Conservation (phyloP, 768 basidiomycete species). For the Pleurotus eryngii region DNA sequence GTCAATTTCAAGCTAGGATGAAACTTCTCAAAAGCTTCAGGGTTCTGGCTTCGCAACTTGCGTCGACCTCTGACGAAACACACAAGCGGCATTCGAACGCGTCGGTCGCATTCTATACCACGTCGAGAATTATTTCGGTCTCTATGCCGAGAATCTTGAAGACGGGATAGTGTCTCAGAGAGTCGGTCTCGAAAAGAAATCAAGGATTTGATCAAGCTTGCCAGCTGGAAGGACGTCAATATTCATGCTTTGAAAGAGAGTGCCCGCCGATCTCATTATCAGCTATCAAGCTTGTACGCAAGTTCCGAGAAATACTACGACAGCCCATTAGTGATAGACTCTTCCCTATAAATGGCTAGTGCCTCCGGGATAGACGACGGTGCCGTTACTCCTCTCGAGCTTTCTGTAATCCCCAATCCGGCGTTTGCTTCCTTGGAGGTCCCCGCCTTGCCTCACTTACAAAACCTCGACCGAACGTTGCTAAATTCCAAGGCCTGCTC, state of each 20-base stretch:
- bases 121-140: constrained; percentile 59
- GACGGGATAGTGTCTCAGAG: constrained; percentile 55
- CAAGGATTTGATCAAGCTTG: constrained; percentile 83
- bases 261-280: constrained; percentile 85
- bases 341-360: constrained; percentile 28
- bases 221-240: constrained; percentile 98
- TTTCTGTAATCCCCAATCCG: neutral
- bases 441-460: constrained; percentile 24
- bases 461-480: constrained; percentile 46
- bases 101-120: constrained; percentile 59
- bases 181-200: constrained; percentile 70
- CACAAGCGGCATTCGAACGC: constrained; percentile 37
- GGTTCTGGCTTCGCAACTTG: constrained; percentile 39
- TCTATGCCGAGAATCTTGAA: constrained; percentile 50
- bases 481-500: constrained; percentile 46
- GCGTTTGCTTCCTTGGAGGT: constrained; percentile 1
- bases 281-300: constrained; percentile 85
- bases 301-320: constrained; percentile 87
- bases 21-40: constrained; percentile 68
- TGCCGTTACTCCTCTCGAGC: neutral
- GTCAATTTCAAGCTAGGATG: constrained; percentile 75
- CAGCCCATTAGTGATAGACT: constrained; percentile 56
- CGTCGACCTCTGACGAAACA: constrained; percentile 22
- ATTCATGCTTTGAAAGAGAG: constrained; percentile 91
- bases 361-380: neutral